Base-by-base conservation (phyloP, 805 yeast genomes). In the Kuraishia ogatae region DNA sequence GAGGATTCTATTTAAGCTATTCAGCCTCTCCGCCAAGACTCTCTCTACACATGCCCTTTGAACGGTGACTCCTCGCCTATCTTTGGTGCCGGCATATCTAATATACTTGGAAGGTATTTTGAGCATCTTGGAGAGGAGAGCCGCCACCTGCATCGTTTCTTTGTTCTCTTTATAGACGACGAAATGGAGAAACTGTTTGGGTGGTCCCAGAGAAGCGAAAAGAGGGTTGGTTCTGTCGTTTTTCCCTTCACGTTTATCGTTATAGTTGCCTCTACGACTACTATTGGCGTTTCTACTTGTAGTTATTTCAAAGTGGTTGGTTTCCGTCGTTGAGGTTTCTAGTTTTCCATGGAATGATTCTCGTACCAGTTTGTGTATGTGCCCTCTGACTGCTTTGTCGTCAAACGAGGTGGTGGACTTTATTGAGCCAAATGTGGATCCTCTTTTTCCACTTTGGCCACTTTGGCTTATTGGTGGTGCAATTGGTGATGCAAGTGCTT, bases 61-160 rank as follows among this genome's bases (percentile, higher is more conserved):
- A 53, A 90, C 90, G 4, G 99, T 94, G 23, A 89, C 92, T 52
- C 96, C 99, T 67, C 99, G 82, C 62, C 98, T 81, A 68, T 94
- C 99, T 64, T 94, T 94, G 2, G 99, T 96, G 22, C 99, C 99
- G 0, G 97, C 96, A 68, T 84, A 90, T 53, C 89, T 78, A 39
- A 94, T 77, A 48, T 75, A 66, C 59, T 84, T 86, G 4, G 85
- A 74, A n/a, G 92, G 93, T 21, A 87, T 71, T 58, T 90, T 80
- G 59, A 94, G 73, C 58, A 89, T 79, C 65, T 86, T 86, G 52
- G 92, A 75, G 52, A 94, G 72, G 26, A 87, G 70, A 20, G 83
- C 79, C 1, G 94, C 94, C 15, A 89, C 94, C 71, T 94, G 97
- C 97, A 94, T 89, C 0, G 99, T 92, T 62, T 94, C 99, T 66